Evolutionary conservation across 2,329 filamentous ascomycete species (phyloP), one percentile per base, ranked within the genome.

Genomic region (Penicillium sp.): DNA sequence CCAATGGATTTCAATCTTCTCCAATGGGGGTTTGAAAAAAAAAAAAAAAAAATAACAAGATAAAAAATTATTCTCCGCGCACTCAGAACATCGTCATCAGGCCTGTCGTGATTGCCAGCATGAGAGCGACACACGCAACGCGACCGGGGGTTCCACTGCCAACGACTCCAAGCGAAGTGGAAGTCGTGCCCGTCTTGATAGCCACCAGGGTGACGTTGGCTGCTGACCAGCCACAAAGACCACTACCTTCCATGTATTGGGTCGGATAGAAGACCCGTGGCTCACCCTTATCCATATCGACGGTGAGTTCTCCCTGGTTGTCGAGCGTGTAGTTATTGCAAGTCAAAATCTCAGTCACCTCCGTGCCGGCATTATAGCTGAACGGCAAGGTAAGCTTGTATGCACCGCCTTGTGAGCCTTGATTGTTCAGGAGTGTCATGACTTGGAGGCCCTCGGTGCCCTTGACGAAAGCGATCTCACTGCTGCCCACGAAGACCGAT

Each of bases 381-480:
- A 56, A 65, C 6, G 60, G 53, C 15, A 78, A 53, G 18, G 55
- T 61, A 21, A 73, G 57, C 2, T 59, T 64, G 52, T 70, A 73
- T 3, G 59, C 43, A n/a, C 49, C 50, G 28, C 69, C 65, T 5
- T 56, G 52, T 2, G 62, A 56, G 2, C 76, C 75, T 36, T 71
- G 70, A 47, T 76, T 79, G 21, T 68, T 77, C 10, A 79, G 59
- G 5, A 80, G 64, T 49, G 74, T 74, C 45, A 80, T 64, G 21
- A 79, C 59, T 49, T 75, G 72, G 5, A 60, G 63, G 3, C 68
- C 69, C 46, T 72, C 70, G 43, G 67, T 60, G 16, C 78, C 78
- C 57, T 80, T 80, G 4, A 74, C 67, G 59, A 78, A 70, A 7
- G 66, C 77, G 47, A 79, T 66, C n/a, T 74, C 67, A 29, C 69